Percentiles rank a stretch among this genome's conserved stretches.
These are phyloP conservation scores for Corynascus novoguineensis DNA, from an alignment of 495 filamentous ascomycete species.

Conservation along the genomic window DNA sequence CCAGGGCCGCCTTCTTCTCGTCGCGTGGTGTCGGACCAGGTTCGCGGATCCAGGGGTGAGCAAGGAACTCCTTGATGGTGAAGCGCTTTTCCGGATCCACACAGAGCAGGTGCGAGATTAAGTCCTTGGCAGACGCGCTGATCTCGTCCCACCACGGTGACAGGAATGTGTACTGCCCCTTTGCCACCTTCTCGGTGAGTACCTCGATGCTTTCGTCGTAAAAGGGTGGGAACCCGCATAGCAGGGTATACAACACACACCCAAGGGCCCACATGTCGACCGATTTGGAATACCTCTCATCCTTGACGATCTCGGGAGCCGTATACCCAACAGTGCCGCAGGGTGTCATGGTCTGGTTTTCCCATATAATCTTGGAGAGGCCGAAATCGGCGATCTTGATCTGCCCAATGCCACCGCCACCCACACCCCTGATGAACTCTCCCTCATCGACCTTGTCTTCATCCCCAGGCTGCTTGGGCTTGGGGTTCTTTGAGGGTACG, in stretches of 20 bases:
- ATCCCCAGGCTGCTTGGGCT: conserved; percentile 73
- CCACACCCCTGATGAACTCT: conserved; percentile 77
- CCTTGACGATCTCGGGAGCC: conserved; percentile 98
- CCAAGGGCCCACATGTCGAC: conserved; percentile 99
- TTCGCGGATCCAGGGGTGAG: conserved; percentile 83
- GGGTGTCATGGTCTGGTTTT: conserved; percentile 97
- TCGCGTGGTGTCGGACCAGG: conserved; percentile 49
- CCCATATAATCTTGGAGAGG: conserved; percentile 96
- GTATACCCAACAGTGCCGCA: conserved; percentile 98
- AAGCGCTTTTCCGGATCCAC: conserved; percentile 90
- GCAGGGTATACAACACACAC: conserved; percentile 91
- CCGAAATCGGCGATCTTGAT: conserved; percentile 99
- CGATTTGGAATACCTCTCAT: conserved; percentile 96
- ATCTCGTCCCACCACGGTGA: conserved; percentile 99
- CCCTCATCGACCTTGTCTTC: conserved; percentile 98
- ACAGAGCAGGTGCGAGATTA: conserved; percentile 87
- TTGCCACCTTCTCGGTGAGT: conserved; percentile 94
- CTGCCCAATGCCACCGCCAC: conserved; percentile 84
- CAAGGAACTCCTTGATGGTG: conserved; percentile 80
- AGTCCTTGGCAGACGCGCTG: conserved; percentile 87
- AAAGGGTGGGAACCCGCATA: conserved; percentile 97
- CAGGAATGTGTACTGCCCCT: conserved; percentile 94
- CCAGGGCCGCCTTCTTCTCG: conserved; percentile 55
- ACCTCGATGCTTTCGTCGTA: conserved; percentile 98
- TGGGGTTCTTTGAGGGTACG: conserved; percentile 71